phyloP scores from a whole-genome alignment of 179 eudicot species.

The Drosera spatulata region DNA sequence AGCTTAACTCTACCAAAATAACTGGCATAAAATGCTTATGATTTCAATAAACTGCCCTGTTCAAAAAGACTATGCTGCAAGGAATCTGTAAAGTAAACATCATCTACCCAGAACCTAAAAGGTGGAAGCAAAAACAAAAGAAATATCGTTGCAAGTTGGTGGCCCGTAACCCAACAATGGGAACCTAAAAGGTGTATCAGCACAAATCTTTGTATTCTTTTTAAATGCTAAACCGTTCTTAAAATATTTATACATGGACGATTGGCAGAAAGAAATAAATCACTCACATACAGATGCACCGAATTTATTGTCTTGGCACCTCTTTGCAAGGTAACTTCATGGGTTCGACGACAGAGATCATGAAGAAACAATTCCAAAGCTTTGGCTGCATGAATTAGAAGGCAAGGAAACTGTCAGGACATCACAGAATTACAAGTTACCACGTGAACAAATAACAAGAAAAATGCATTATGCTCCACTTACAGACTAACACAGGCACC shows the following conservation, averaged over 20 bases:
- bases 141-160: no score
- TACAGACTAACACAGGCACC: slow-evolving; percentile 71
- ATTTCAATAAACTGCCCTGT: no score
- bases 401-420: not conserved
- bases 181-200: no score
- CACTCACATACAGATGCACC: slow-evolving; percentile 52
- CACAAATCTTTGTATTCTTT: no score
- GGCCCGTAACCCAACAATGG: no score
- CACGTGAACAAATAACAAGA: not conserved
- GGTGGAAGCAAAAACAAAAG: no score
- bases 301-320: slow-evolving; percentile 79
- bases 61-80: no score
- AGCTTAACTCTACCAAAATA: not conserved
- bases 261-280: not conserved
- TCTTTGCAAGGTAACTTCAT: slow-evolving; percentile 60
- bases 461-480: slow-evolving; percentile 10
- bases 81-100: no score
- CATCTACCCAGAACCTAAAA: no score
- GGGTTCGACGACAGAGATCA: slow-evolving; percentile 76
- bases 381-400: slow-evolving; percentile 46
- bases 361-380: slow-evolving; percentile 82
- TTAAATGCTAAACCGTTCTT: no score
- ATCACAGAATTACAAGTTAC: not conserved
- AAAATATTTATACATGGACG: no score
- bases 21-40: no score